Evolutionary conservation across 176 grass and related monocot species (phyloP).

Genomic region (Leersia perrieri): DNA sequence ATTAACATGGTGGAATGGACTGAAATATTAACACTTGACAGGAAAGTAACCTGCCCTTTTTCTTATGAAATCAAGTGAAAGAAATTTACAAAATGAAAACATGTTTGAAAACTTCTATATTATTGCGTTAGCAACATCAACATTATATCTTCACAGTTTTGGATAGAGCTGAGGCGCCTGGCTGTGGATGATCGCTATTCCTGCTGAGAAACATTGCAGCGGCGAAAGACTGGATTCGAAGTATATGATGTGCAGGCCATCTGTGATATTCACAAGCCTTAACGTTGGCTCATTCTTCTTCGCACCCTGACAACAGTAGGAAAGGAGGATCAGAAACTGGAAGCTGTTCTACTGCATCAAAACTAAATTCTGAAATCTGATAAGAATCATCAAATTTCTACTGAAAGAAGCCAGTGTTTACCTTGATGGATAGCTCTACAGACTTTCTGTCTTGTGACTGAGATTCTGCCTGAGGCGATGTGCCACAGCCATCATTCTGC

Average conservation of each 20-base stretch:
- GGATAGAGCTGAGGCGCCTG: slow-evolving; percentile 42
- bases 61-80: background rate
- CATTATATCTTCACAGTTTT: slow-evolving; percentile 33
- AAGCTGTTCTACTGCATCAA: background rate
- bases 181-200: slow-evolving; percentile 55
- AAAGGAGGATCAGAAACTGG: background rate
- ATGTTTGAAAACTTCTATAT: background rate
- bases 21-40: background rate
- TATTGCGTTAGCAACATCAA: background rate
- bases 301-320: slow-evolving; percentile 41
- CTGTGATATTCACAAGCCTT: slow-evolving; percentile 45
- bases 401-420: slow-evolving; percentile 24
- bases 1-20: background rate
- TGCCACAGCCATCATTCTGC: slow-evolving; percentile 18
- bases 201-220: slow-evolving; percentile 72
- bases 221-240: slow-evolving; percentile 47
- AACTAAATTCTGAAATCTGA: background rate
- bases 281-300: slow-evolving; percentile 40
- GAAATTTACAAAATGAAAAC: background rate
- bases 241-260: slow-evolving; percentile 57
- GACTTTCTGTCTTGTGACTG: slow-evolving; percentile 29
- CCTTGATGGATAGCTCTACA: slow-evolving; percentile 50
- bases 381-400: background rate
- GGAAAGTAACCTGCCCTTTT: background rate
- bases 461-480: background rate